Evolutionary conservation across 768 basidiomycete genomes (phyloP), one percentile per base, ranked within the genome.

Genomic region (Sarcodon aspratus): DNA sequence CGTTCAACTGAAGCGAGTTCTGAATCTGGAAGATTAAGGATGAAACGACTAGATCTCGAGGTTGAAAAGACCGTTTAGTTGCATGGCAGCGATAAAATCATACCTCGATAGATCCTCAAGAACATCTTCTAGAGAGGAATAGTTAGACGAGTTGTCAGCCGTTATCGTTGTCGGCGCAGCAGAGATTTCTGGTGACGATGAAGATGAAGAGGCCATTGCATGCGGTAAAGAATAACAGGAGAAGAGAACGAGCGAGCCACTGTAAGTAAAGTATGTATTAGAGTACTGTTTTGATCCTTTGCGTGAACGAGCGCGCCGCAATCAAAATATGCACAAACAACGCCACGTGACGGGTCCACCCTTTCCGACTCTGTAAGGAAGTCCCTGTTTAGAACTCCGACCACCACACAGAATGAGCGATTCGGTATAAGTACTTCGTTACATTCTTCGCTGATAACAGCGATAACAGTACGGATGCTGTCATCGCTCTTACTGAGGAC

Each of bases 21-120:
- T 61, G 88, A 85, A 54, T 87, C 83, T 17, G 96, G 95, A 52
- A 99, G 79, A 66, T 98, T 98, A 55, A 98, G 75, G 56, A 99
- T 89, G 63, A 98, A 98, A 46, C 96, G 90, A 64, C 91, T 95
- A 54, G 31, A 33, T 45, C 12, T 45, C 18, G 33, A 13, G 40
- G 40, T 42, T 27, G 27, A 42, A 15, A 13, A 17, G 40, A 27
- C 21, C 5, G 21, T 27, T 27, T 27, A 27, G 5, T 27, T 27
- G 21, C 21, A 27, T 31, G 48, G 53, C 15, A 47, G 47, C 36
- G 50, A 58, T n/a, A n/a, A 12, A 52, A 33, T 52, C 55, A 50
- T 50, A 86, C 90, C 88, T 93, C 50, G 88, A 86, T 32, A 94
- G 78, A 69, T 94, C 91, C 62, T 93, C 91, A 47, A 94, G 75